Evolutionary conservation across 2,329 filamentous ascomycete species (phyloP).

Genomic region (Claviceps sp.): DNA sequence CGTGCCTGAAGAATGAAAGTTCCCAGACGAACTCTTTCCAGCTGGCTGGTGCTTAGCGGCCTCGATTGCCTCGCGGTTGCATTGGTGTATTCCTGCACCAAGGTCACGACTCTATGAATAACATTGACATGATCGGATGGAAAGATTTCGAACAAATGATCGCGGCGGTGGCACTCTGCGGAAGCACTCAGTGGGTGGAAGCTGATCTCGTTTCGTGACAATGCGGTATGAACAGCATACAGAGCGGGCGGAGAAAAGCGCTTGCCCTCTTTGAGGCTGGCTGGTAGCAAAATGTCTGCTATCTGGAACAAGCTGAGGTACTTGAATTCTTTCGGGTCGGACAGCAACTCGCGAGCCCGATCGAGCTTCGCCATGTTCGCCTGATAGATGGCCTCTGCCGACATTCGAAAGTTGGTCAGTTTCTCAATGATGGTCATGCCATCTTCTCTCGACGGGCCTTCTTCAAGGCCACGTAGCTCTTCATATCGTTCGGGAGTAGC

Average conservation of each 20-base stretch:
- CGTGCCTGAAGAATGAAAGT: slow-evolving; percentile 38
- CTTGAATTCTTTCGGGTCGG: slow-evolving; percentile 21
- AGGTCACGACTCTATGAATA: slow-evolving; percentile 17
- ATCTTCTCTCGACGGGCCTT: slow-evolving; percentile 30
- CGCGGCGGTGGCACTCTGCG: slow-evolving; percentile 32
- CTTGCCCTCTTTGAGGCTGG: slow-evolving; percentile 19
- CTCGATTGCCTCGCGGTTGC: slow-evolving; percentile 8
- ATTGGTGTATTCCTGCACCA: slow-evolving; percentile 21
- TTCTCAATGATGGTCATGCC: slow-evolving; percentile 30
- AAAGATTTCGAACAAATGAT: slow-evolving; percentile 47
- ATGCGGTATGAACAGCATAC: slow-evolving; percentile 56
- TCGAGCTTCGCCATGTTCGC: slow-evolving; percentile 34
- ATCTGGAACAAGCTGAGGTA: slow-evolving; percentile 40
- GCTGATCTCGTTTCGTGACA: slow-evolving; percentile 44
- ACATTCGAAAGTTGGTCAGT: slow-evolving; percentile 32
- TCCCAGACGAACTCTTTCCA: slow-evolving; percentile 17
- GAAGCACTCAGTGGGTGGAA: slow-evolving; percentile 41
- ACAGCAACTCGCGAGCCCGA: slow-evolving; percentile 28
- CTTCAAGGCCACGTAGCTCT: slow-evolving; percentile 17
- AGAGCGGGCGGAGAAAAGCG: slow-evolving; percentile 35
- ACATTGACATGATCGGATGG: slow-evolving; percentile 17
- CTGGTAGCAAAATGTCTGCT: slow-evolving; percentile 29
- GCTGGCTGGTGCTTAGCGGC: slow-evolving; percentile 8
- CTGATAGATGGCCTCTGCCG: slow-evolving; percentile 33
- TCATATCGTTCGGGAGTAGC: slow-evolving; percentile 18